Percentiles rank a stretch among this genome's conserved stretches.
These are phyloP conservation scores for Xylaria palmicola DNA, from an alignment of 495 filamentous ascomycete genomes.

Conservation along the genomic window DNA sequence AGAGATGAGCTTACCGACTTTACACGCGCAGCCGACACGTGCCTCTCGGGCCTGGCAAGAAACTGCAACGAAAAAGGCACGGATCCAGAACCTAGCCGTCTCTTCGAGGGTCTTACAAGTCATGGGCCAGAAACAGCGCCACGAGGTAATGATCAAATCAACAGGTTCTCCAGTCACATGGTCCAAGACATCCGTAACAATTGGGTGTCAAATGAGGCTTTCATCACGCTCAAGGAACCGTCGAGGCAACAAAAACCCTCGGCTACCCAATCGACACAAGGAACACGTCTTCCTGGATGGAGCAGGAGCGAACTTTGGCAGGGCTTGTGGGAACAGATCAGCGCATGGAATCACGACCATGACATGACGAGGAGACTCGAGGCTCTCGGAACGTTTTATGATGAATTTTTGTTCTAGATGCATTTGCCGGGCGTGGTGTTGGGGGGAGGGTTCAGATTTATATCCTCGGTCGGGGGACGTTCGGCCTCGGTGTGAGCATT, in stretches of 20 bases:
- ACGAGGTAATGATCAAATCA: slow-evolving; percentile 20
- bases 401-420: slow-evolving; percentile 24
- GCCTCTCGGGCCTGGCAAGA: slow-evolving; percentile 16
- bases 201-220: slow-evolving; percentile 33
- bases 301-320: slow-evolving; percentile 19
- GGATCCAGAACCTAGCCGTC: slow-evolving; percentile 4
- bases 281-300: slow-evolving; percentile 28
- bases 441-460: too few relatives aligned
- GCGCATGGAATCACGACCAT: slow-evolving; percentile 30
- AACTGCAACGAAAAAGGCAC: background rate
- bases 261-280: slow-evolving; percentile 30
- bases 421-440: background rate
- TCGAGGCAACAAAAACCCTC: slow-evolving; percentile 20
- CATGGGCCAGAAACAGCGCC: background rate
- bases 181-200: slow-evolving; percentile 36
- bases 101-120: slow-evolving; percentile 18
- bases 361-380: slow-evolving; percentile 16
- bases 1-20: slow-evolving; percentile 22
- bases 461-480: too few relatives aligned
- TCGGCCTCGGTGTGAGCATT: too few relatives aligned
- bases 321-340: slow-evolving; percentile 19
- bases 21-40: slow-evolving; percentile 17
- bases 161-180: slow-evolving; percentile 36
- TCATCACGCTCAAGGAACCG: slow-evolving; percentile 35
- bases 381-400: slow-evolving; percentile 9